A percentile compares a stretch with the other conserved stretches of the same genome.
These are phyloP conservation scores for Colletotrichum cereale DNA, from an alignment of 2,329 filamentous ascomycete species.

Conservation along the genomic window DNA sequence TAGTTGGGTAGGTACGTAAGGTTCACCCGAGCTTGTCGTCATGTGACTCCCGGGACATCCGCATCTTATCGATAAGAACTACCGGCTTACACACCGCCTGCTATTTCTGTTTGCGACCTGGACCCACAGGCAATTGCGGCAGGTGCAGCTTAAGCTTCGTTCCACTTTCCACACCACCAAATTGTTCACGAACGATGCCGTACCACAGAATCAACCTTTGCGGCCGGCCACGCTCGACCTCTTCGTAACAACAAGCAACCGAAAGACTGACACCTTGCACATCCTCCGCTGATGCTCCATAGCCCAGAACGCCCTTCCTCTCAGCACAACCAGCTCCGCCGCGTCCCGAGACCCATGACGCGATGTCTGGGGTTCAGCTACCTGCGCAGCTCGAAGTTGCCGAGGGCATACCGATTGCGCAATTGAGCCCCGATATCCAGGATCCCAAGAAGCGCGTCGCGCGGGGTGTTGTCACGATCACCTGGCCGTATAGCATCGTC, in stretches of 20 bases:
- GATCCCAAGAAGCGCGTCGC: slow-evolving; percentile 61
- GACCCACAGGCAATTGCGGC: slow-evolving; percentile 5
- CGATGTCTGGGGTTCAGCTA: slow-evolving; percentile 37
- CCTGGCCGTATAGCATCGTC: slow-evolving; percentile 91
- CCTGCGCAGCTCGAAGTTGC: slow-evolving; percentile 40
- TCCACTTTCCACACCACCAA: slow-evolving; percentile 25
- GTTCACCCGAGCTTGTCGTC: neutral
- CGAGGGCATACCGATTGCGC: slow-evolving; percentile 63
- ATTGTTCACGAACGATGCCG: slow-evolving; percentile 26
- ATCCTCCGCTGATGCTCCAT: neutral
- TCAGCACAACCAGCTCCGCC: slow-evolving; percentile 5
- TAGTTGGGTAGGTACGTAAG: neutral
- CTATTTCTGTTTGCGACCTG: neutral
- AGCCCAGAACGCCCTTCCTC: slow-evolving; percentile 9
- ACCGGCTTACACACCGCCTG: slow-evolving; percentile 16
- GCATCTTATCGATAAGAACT: slow-evolving; percentile 12
- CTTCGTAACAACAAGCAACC: neutral
- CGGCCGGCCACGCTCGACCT: slow-evolving; percentile 5
- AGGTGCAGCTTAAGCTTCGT: slow-evolving; percentile 35
- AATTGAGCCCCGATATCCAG: slow-evolving; percentile 63
- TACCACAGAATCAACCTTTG: slow-evolving; percentile 5
- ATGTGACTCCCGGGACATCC: slow-evolving; percentile 5
- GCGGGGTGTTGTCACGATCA: slow-evolving; percentile 82
- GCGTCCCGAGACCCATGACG: slow-evolving; percentile 36
- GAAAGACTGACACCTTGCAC: neutral